Percentiles rank a stretch among this genome's conserved stretches.
These are phyloP conservation scores for Elongisporangium prolatum DNA, from an alignment of 352 stramenopile species.

Conservation along the genomic window DNA sequence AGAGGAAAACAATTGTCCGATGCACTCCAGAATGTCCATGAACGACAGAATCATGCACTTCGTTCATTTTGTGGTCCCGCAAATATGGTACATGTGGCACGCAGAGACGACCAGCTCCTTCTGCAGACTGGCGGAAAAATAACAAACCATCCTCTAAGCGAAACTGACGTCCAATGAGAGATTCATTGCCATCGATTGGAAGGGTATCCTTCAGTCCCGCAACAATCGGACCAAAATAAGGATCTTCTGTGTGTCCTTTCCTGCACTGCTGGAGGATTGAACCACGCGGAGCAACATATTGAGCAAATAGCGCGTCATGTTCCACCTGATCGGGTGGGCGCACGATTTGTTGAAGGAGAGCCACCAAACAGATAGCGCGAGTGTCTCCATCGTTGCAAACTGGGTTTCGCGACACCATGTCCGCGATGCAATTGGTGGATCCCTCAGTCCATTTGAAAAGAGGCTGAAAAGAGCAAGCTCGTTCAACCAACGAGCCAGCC, in stretches of 20 bases:
- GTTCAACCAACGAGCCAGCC: constrained; percentile 8
- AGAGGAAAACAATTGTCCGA: constrained; percentile 7
- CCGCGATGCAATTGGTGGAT: constrained; percentile 8
- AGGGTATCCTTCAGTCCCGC: not conserved
- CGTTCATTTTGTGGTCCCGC: constrained; percentile 5
- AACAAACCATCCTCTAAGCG: not conserved
- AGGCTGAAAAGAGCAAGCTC: constrained; percentile 13
- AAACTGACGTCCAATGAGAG: too few relatives aligned
- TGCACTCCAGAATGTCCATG: constrained; percentile 7
- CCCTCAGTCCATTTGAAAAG: constrained; percentile 11
- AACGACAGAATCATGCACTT: constrained; percentile 4
- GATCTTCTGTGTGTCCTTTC: constrained; percentile 1
- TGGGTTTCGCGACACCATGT: too few relatives aligned
- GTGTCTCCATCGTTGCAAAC: too few relatives aligned
- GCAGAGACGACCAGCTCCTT: constrained; percentile 7
- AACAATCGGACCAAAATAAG: not conserved
- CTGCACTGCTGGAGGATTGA: too few relatives aligned
- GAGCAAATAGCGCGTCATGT: too few relatives aligned
- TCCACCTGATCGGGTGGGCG: too few relatives aligned
- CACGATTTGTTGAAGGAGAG: too few relatives aligned
- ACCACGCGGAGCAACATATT: too few relatives aligned
- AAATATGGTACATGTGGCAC: constrained; percentile 3
- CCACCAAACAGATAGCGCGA: too few relatives aligned
- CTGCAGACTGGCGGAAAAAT: constrained; percentile 6
- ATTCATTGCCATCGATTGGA: too few relatives aligned